phyloP scores from a whole-genome alignment of 805 yeast species.

The Ogataea pignaliae region DNA sequence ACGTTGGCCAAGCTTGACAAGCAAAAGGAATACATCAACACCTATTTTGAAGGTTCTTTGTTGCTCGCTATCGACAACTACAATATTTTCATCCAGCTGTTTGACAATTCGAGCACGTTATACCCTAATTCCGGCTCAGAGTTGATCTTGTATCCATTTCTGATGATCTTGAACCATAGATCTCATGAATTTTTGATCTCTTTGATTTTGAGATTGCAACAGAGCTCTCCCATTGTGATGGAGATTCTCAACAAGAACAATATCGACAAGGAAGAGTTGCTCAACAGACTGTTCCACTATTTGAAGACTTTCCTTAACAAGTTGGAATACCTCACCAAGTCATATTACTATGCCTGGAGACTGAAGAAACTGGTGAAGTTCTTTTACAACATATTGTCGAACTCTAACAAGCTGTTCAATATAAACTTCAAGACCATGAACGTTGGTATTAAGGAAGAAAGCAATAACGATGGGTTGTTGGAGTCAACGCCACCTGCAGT shows the following conservation, averaged over 20 bases:
- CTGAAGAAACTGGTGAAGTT: slow-evolving; percentile 38
- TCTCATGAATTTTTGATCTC: slow-evolving; percentile 57
- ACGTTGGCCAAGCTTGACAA: slow-evolving; percentile 27
- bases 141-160: slow-evolving; percentile 43
- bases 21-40: slow-evolving; percentile 29
- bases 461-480: slow-evolving; percentile 8
- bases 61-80: slow-evolving; percentile 35
- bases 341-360: slow-evolving; percentile 44
- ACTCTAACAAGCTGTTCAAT: slow-evolving; percentile 32
- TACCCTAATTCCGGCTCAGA: slow-evolving; percentile 39
- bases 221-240: slow-evolving; percentile 30
- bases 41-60: slow-evolving; percentile 33
- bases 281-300: slow-evolving; percentile 30
- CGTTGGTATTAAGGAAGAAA: slow-evolving; percentile 14
- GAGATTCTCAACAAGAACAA: slow-evolving; percentile 31
- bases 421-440: slow-evolving; percentile 28
- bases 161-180: slow-evolving; percentile 51
- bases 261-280: slow-evolving; percentile 31
- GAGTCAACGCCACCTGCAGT: slow-evolving; percentile 9
- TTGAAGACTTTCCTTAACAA: slow-evolving; percentile 32
- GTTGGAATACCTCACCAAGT: slow-evolving; percentile 32
- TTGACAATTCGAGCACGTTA: slow-evolving; percentile 23
- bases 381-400: slow-evolving; percentile 31
- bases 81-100: slow-evolving; percentile 31
- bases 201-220: slow-evolving; percentile 42